These are phyloP conservation scores for Aspergillus sclerotioniger DNA, from an alignment of 495 filamentous ascomycete species.

Conservation along the genomic window DNA sequence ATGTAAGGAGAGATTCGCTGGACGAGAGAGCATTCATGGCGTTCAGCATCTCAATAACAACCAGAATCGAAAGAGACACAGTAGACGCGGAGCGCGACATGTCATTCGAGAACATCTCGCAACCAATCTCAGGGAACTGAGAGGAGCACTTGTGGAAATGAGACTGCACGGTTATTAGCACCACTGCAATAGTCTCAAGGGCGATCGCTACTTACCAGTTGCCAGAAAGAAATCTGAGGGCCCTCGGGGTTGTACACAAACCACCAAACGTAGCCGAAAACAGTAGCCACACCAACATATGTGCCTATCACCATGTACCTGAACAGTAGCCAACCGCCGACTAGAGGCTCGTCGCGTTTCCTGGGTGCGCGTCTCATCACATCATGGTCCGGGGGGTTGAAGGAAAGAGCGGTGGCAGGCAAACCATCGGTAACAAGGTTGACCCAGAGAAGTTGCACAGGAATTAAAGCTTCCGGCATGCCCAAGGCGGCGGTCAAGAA, in stretches of 20 bases:
- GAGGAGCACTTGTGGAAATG: conserved; percentile 92
- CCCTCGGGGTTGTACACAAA: conserved; percentile 95
- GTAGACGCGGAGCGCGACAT: conserved; percentile 94
- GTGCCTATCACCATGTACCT: conserved; percentile 94
- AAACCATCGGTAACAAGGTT: conserved; percentile 98
- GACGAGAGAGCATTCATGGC: conserved; percentile 98
- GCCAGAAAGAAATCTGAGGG: conserved; percentile 88
- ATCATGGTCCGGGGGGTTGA: conserved; percentile 96
- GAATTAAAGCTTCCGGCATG: conserved; percentile 97
- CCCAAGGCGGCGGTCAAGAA: conserved; percentile 96
- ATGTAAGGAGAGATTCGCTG: conserved; percentile 88
- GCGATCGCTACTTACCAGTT: conserved; percentile 57
- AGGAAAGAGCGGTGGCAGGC: conserved; percentile 92
- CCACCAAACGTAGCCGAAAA: conserved; percentile 99
- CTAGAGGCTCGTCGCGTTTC: conserved; percentile 86
- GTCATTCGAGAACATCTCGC: conserved; percentile 88
- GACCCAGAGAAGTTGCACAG: conserved; percentile 97
- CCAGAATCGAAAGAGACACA: conserved; percentile 83
- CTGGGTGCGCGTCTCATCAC: conserved; percentile 91
- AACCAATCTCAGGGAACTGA: conserved; percentile 88
- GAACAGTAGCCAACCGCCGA: conserved; percentile 96
- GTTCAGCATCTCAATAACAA: conserved; percentile 99
- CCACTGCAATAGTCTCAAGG: not conserved
- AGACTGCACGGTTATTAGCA: conserved; percentile 44
- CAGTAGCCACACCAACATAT: conserved; percentile 93